Percentiles rank a stretch among this genome's conserved stretches.
Conservation (phyloP, 345 rosid genomes). For the Heritiera fomes region DNA sequence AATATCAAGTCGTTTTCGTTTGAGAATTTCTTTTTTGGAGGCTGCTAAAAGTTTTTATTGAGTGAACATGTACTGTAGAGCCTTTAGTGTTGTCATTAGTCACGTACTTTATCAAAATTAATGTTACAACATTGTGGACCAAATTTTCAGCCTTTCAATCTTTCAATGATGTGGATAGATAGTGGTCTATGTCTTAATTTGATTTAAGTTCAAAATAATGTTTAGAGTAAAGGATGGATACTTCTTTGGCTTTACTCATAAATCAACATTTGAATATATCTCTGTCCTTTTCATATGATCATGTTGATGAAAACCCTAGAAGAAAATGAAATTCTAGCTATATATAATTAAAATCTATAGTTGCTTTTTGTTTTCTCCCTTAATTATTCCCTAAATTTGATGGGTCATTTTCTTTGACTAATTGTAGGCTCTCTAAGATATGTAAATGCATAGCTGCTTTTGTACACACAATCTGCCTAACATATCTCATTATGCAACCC, state of each 20-base stretch:
- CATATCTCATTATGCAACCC: constrained; percentile 10
- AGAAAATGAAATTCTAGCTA: background rate
- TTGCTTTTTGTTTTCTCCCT: background rate
- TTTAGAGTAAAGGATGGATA: background rate
- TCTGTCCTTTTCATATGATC: constrained; percentile 1
- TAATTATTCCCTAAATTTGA: background rate
- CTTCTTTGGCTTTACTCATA: constrained; percentile 20
- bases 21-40: constrained; percentile 31
- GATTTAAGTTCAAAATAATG: constrained; percentile 2
- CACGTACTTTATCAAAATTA: constrained; percentile 18
- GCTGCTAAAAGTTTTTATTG: constrained; percentile 18
- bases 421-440: background rate
- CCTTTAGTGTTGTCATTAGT: constrained; percentile 23
- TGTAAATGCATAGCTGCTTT: background rate
- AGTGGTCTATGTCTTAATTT: constrained; percentile 1
- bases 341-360: background rate
- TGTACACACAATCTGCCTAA: constrained; percentile 16
- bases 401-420: constrained; percentile 28
- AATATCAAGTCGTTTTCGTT: constrained; percentile 15
- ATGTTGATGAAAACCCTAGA: constrained; percentile 12
- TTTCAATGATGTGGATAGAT: constrained; percentile 18
- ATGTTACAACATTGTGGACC: constrained; percentile 20
- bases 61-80: background rate
- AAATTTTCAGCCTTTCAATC: constrained; percentile 23
- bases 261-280: background rate